Evolutionary conservation across 2,329 filamentous ascomycete genomes (phyloP), one percentile per base, ranked within the genome.

Genomic region (Colletotrichum scovillei): DNA sequence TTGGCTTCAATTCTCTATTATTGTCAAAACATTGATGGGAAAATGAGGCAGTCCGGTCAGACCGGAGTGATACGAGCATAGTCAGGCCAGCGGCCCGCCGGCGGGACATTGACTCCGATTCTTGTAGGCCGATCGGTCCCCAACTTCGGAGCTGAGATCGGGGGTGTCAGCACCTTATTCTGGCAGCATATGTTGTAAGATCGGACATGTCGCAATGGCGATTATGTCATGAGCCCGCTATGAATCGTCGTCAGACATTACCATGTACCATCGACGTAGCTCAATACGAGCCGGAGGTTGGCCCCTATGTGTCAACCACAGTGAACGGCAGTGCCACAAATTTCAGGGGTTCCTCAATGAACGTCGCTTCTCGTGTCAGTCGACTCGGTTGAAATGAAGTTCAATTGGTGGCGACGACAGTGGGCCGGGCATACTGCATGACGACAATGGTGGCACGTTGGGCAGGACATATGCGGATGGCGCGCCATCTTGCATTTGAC

Each of bases 401-500:
- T 32, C 22, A 26, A 57, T 65, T n/a, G 60, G 67, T 62, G 66
- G 24, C 22, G 22, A 24, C 35, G 4, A 12, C 28, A 28, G 24
- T 32, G 9, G 67, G 24, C 6, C n/a, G 46, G 14, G 55, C 22
- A 60, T 32, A 12, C n/a, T 7, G 42, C n/a, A 38, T 35, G 46
- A 8, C n/a, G 19, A 9, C 42, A n/a, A 11, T 5, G 19, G 42
- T 49, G 4, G 42, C 26, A 69, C 59, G 35, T 2, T 66, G 64
- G 35, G 19, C 38, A 16, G 4, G 35, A 30, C 38, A 58, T 26
- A 58, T 24, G 6, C 52, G 38, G 30, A 56, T 14, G 14, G 56
- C 26, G 55, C 63, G 22, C 49, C 49, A 52, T 72, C 63, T 42
- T 19, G 63, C 63, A 57, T 67, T 6, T 6, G 11, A 38, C 56